phyloP scores from a whole-genome alignment of 148 eudicot species.

The Vaccinium vitisidaea region DNA sequence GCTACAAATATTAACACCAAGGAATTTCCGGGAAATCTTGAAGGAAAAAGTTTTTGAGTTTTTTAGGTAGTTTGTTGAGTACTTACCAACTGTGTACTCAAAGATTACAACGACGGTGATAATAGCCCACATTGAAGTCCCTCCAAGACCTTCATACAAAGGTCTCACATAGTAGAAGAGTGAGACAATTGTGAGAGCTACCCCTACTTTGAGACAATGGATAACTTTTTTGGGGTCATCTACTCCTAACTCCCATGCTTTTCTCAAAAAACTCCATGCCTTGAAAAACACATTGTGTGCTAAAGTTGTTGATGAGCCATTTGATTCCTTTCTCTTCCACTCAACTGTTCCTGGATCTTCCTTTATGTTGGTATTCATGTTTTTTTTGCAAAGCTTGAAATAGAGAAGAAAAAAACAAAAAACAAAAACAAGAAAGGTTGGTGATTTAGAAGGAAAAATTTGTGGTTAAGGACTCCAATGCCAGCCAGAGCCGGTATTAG shows the following conservation, averaged over 20 bases:
- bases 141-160: constrained; percentile 29
- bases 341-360: constrained; percentile 14
- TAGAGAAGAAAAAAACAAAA: background rate
- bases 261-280: constrained; percentile 20
- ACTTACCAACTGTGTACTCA: constrained; percentile 30
- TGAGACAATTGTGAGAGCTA: constrained; percentile 31
- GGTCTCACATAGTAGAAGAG: constrained; percentile 30
- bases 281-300: background rate
- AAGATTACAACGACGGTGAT: constrained; percentile 40
- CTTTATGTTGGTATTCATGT: constrained; percentile 18
- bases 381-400: background rate
- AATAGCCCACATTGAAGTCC: constrained; percentile 41
- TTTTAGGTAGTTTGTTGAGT: background rate
- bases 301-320: constrained; percentile 18
- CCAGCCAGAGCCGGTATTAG: background rate
- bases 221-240: constrained; percentile 28
- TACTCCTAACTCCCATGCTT: constrained; percentile 29
- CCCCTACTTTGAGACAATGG: constrained; percentile 34
- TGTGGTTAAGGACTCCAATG: background rate
- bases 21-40: too few species aligned
- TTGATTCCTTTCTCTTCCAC: constrained; percentile 26
- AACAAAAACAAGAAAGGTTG: background rate
- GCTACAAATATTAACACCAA: too few species aligned
- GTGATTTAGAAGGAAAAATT: constrained; percentile 7
- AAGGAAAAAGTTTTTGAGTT: too few species aligned